Evolutionary conservation across 2,329 filamentous ascomycete species (phyloP).

Genomic region (Metarhizium brunneum): DNA sequence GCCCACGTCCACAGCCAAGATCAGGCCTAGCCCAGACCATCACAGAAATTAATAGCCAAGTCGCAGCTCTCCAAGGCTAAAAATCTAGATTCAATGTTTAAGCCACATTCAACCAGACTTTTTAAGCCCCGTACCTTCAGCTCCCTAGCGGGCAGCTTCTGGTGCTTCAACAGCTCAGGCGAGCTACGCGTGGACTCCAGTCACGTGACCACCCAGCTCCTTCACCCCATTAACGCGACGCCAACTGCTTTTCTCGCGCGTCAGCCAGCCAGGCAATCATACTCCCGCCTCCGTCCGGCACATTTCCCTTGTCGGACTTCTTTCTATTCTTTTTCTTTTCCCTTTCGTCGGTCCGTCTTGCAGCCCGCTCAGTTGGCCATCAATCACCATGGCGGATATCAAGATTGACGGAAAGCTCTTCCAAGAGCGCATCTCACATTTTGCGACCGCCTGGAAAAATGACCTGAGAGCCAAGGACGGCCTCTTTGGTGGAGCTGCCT

Average conservation of each 20-base stretch:
- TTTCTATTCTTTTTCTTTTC: conserved; percentile 4
- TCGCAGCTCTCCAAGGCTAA: too few species aligned
- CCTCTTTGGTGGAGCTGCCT: conserved; percentile 76
- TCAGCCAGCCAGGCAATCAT: conserved; percentile 14
- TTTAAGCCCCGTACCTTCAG: too few species aligned
- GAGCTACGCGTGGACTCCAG: conserved; percentile 14
- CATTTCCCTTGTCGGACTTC: conserved; percentile 4
- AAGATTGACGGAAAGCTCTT: conserved; percentile 91
- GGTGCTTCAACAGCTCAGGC: background rate
- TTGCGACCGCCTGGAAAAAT: conserved; percentile 89
- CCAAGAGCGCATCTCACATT: conserved; percentile 82
- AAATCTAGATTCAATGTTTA: too few species aligned
- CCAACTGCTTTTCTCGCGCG: conserved; percentile 26
- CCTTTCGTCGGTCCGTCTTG: conserved; percentile 12
- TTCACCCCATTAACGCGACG: conserved; percentile 31
- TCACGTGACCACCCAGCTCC: conserved; percentile 23
- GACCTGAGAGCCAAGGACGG: conserved; percentile 84
- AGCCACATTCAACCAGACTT: too few species aligned
- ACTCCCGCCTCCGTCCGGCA: conserved; percentile 12
- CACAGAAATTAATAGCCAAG: too few species aligned
- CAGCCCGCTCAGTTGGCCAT: conserved; percentile 21
- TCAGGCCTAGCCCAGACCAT: too few species aligned
- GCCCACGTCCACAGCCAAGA: too few species aligned
- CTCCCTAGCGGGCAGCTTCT: too few species aligned
- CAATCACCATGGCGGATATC: conserved; percentile 63